Conservation (phyloP, 108 stramenopile species). For the Parietichytrium sp. region DNA sequence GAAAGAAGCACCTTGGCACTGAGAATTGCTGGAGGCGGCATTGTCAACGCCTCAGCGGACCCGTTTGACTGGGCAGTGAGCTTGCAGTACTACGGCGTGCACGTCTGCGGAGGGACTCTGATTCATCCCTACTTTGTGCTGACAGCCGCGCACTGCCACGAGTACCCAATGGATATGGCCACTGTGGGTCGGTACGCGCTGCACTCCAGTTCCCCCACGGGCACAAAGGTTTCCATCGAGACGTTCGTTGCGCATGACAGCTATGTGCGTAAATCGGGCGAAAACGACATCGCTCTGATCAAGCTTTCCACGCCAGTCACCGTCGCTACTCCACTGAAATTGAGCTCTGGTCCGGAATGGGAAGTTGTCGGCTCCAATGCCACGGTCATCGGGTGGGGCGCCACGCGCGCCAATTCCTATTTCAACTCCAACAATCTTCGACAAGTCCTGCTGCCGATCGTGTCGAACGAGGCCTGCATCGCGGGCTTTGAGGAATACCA, state of each 20-base stretch:
- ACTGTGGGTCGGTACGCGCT: neutral
- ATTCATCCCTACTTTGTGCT: neutral
- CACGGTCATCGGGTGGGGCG: conserved; percentile 6
- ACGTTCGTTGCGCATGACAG: neutral
- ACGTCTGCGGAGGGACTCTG: neutral
- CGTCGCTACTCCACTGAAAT: neutral
- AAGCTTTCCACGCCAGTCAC: neutral
- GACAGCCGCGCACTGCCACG: conserved; percentile 2
- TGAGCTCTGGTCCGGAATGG: neutral
- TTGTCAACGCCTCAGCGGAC: neutral
- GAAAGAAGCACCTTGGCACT: too few species aligned
- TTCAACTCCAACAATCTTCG: neutral
- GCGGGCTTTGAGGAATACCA: too few species aligned
- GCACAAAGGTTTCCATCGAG: neutral
- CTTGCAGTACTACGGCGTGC: neutral
- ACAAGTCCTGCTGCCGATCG: neutral
- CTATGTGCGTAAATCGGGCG: neutral
- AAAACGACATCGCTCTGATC: conserved; percentile 15
- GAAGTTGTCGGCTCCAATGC: neutral
- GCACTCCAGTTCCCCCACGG: neutral
- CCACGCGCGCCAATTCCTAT: too few species aligned
- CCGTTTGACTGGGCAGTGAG: neutral
- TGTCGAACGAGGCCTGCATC: neutral
- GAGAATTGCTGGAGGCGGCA: too few species aligned
- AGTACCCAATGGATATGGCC: neutral